phyloP scores from a whole-genome alignment of 106 monocot genomes.

The Chionographis japonica region DNA sequence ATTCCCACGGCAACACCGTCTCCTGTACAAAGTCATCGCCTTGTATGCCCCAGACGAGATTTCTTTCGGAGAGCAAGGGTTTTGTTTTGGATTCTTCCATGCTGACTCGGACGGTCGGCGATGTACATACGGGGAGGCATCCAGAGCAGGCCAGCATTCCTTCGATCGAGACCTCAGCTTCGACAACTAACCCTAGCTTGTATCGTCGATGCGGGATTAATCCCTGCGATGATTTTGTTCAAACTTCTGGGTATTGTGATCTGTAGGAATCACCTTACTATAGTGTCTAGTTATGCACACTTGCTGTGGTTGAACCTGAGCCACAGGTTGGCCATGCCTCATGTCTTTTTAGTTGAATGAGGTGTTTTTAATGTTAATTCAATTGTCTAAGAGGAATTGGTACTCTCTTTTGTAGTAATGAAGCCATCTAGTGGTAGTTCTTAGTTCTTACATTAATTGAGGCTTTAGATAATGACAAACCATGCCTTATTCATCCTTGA shows the following conservation, averaged over 20 bases:
- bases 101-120: not conserved
- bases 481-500: too few species aligned
- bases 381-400: too few species aligned
- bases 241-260: not conserved
- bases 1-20: conserved; percentile 26
- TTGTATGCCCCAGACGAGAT: conserved; percentile 28
- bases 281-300: not conserved
- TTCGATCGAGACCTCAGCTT: not conserved
- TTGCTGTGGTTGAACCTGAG: not conserved
- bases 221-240: conserved; percentile 11
- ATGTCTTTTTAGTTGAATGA: conserved; percentile 30
- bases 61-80: conserved; percentile 23
- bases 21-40: conserved; percentile 36
- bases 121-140: conserved; percentile 40
- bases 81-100: conserved; percentile 31
- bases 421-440: too few species aligned
- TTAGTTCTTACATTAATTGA: too few species aligned
- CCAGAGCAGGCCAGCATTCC: conserved; percentile 4
- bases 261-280: conserved; percentile 5
- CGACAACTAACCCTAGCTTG: not conserved
- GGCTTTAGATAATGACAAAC: too few species aligned
- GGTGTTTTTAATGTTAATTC: conserved; percentile 3
- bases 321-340: conserved; percentile 14
- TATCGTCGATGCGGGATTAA: conserved; percentile 2
- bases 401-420: too few species aligned